Evolutionary conservation across 306 rosid species (phyloP).

Genomic region (Medicago truncatula): DNA sequence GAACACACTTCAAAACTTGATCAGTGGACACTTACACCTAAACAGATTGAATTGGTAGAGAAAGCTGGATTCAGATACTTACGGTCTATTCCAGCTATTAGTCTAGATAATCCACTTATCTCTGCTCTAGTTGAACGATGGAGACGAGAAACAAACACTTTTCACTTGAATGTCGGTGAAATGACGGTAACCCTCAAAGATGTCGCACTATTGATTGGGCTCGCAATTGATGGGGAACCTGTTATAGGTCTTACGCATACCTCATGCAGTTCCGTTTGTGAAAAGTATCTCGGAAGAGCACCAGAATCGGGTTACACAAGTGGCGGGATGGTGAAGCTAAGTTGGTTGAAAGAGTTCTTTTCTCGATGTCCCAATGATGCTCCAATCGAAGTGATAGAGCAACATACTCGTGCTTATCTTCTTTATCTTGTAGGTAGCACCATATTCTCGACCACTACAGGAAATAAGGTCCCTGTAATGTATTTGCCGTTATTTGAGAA

Average conservation of each 20-base stretch:
- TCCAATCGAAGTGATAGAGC: conserved; percentile 70
- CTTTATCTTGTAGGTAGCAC: conserved; percentile 99
- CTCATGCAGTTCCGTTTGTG: conserved; percentile 84
- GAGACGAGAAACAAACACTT: conserved; percentile 98
- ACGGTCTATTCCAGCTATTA: conserved; percentile 92
- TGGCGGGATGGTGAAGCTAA: conserved; percentile 99
- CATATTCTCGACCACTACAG: conserved; percentile 95
- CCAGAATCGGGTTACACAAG: conserved; percentile 94
- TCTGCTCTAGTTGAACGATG: conserved; percentile 98
- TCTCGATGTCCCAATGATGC: conserved; percentile 89
- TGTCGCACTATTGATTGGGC: conserved; percentile 88
- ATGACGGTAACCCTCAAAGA: conserved; percentile 94
- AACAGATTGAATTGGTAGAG: conserved; percentile 83
- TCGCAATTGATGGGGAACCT: conserved; percentile 94
- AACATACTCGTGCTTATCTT: conserved; percentile 96
- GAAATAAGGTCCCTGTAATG: conserved; percentile 99
- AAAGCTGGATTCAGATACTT: conserved; percentile 90
- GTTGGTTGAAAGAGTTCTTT: conserved; percentile 97
- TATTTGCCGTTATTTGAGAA: conserved; percentile 94
- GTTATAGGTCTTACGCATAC: conserved; percentile 93
- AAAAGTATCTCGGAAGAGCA: conserved; percentile 73
- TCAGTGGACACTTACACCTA: conserved; percentile 82
- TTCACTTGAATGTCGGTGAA: conserved; percentile 97
- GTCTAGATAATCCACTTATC: conserved; percentile 96
- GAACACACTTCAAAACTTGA: conserved; percentile 98